phyloP scores from a whole-genome alignment of 2,329 filamentous ascomycete genomes.

The Coleophoma cylindrospora region DNA sequence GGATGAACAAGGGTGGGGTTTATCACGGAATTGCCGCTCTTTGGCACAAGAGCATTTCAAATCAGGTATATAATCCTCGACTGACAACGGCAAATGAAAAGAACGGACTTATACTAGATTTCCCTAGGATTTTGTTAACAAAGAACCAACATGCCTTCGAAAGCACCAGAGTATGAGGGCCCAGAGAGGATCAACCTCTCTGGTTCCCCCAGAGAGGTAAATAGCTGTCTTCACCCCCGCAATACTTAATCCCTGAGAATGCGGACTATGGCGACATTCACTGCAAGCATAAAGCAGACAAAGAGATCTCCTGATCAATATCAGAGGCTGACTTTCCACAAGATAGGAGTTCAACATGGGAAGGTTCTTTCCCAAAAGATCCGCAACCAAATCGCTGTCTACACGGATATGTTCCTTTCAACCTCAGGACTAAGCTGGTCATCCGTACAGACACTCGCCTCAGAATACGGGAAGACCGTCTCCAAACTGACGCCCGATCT shows the following conservation, averaged over 20 bases:
- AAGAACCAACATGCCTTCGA: not conserved
- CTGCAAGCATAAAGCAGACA: no score
- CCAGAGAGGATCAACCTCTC: not conserved
- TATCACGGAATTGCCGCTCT: no score
- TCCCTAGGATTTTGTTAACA: no score
- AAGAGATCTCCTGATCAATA: not conserved
- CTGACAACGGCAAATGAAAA: no score
- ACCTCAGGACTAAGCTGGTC: constrained; percentile 28
- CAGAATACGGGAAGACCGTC: constrained; percentile 5
- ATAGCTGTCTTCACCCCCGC: not conserved
- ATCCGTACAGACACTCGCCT: constrained; percentile 6
- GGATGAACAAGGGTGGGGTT: no score
- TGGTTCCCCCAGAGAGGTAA: not conserved
- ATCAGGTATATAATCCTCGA: no score
- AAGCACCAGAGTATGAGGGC: not conserved
- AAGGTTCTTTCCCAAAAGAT: constrained; percentile 22
- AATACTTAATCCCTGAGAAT: not conserved
- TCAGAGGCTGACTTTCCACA: not conserved
- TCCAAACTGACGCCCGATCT: constrained; percentile 6
- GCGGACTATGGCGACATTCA: no score
- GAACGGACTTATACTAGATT: no score
- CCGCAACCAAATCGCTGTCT: constrained; percentile 27
- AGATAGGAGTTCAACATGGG: constrained; percentile 31
- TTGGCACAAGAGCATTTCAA: no score
- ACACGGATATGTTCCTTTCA: constrained; percentile 25